A percentile compares a stretch with the other conserved stretches of the same genome.
Conservation (phyloP, 257 asterid genomes). For the Solanum medicagineum region DNA sequence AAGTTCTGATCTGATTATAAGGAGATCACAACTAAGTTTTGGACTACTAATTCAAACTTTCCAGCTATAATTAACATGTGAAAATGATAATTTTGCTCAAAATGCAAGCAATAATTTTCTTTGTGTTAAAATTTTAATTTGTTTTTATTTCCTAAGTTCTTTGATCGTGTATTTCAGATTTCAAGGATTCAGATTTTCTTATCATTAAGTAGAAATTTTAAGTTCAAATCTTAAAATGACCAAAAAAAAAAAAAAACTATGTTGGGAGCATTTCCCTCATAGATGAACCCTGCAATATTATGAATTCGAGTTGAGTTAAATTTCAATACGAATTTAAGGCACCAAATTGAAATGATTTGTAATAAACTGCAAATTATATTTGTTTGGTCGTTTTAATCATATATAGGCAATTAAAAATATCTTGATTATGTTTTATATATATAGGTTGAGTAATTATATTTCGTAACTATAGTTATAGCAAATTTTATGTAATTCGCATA, state of each 20-base stretch:
- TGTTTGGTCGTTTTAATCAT: background rate
- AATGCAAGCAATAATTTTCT: background rate
- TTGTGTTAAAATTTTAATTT: background rate
- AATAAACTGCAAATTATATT: background rate
- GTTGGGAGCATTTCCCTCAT: accelerated
- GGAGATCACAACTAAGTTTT: background rate
- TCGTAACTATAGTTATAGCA: too few species aligned
- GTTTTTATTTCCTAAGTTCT: background rate
- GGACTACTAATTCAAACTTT: background rate
- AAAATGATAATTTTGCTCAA: background rate
- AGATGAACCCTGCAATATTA: background rate
- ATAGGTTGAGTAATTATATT: too few species aligned
- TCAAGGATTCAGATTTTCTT: background rate
- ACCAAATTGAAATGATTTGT: too few species aligned
- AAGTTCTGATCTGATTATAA: background rate
- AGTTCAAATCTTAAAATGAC: background rate
- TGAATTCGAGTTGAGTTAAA: background rate
- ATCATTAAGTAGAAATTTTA: accelerated
- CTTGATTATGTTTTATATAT: too few species aligned
- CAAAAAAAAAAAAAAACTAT: background rate
- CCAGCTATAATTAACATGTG: background rate
- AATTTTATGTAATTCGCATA: too few species aligned
- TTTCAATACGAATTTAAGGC: background rate
- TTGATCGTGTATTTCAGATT: background rate
- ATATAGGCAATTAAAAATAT: too few species aligned